Evolutionary conservation across 1,139 yeast genomes (phyloP), one percentile per base, ranked within the genome.

Genomic region (Suhomyces bolitotheri): DNA sequence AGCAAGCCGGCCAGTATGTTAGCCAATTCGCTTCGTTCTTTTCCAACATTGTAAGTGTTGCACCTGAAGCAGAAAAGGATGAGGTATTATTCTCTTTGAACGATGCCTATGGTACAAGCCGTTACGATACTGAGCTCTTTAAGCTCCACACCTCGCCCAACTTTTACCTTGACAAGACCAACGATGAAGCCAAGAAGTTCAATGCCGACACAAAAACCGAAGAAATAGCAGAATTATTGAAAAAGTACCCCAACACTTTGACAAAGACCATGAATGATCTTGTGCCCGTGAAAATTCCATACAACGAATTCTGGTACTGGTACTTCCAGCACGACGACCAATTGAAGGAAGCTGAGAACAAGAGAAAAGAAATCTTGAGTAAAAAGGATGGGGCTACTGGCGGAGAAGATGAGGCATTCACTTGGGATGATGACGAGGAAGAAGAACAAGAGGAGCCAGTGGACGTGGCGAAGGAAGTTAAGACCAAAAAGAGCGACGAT

Each of bases 251-350:
- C 3, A 49, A 53, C 12, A 73, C 80, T 12, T 71, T 89, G 43
- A 64, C 72, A 21, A 64, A 64, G 25, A 60, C 85, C 30, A 79
- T 80, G 80, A 78, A 80, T 38, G 65, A 67, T 13, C 55, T 89
- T 9, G 95, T 87, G 1, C 95, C 95, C 0, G 76, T 71, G 2
- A 58, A 73, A 44, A 63, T 87, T 11, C 51, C 78, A 1, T 83
- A 80, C 47, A 66, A 71, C 20, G 65, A 66, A 29, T 90, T 90
- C 56, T 90, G 97, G 97, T 64, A 67, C 29, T 71, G 82, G 30
- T 90, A 87, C 60, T 85, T 78, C 56, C 67, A 63, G 40, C 70
- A 76, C 54, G 77, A 77, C 38, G 60, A 63, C 12, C 71, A 71
- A 44, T 76, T 88, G 30, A 67, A 77, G 29, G 73, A 72, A 19